Evolutionary conservation across 164 flowering plant species (phyloP).

Genomic region (Liriodendron chinense): DNA sequence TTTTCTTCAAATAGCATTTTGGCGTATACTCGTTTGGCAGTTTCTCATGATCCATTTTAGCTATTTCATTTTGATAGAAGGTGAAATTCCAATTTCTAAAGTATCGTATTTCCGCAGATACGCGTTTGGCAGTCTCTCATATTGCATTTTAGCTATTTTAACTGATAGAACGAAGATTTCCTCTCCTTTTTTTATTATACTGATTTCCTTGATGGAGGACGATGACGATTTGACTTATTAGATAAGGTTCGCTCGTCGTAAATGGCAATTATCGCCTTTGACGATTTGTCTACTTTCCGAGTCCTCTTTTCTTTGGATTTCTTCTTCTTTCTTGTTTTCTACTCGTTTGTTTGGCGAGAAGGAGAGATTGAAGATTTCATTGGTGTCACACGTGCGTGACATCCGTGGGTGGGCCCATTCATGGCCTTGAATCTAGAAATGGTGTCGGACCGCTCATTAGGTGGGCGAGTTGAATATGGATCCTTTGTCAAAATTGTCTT

Average conservation of each 20-base stretch:
- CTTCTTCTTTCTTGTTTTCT: background rate
- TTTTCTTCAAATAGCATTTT: no score
- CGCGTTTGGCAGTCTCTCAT: background rate
- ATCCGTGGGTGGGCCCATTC: no score
- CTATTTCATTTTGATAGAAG: no score
- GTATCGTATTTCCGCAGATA: no score
- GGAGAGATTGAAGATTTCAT: background rate
- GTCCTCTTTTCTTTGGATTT: background rate
- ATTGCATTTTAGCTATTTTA: background rate
- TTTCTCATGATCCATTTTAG: no score
- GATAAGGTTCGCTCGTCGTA: conserved; percentile 7
- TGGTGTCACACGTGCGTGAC: no score
- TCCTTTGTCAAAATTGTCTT: no score
- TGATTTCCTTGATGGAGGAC: background rate
- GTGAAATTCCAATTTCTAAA: no score
- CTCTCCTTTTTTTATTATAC: background rate
- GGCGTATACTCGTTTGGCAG: no score
- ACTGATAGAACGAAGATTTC: background rate
- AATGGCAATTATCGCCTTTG: background rate
- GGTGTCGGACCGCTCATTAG: no score
- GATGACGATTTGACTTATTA: background rate
- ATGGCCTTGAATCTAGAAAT: no score
- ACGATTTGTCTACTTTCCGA: background rate
- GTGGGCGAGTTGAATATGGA: no score
- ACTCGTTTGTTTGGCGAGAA: background rate